Evolutionary conservation across 2,329 filamentous ascomycete genomes (phyloP).

Genomic region (Penicillium sp.): DNA sequence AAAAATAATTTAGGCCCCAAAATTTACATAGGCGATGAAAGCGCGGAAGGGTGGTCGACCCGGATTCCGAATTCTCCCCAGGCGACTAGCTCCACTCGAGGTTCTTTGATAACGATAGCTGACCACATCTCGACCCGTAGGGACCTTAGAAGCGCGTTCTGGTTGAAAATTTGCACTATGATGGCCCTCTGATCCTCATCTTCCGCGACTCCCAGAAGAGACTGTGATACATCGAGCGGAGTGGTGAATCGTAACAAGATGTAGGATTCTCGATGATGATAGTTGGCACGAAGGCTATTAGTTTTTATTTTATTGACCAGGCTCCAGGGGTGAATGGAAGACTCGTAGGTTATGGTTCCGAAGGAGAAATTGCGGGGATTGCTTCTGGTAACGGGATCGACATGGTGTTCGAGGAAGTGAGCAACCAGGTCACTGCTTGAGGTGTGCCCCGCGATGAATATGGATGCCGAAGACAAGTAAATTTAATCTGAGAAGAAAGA

Average conservation of each 20-base stretch:
- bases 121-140: constrained; percentile 15
- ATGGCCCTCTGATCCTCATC: constrained; percentile 43
- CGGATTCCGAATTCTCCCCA: constrained; percentile 42
- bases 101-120: constrained; percentile 57
- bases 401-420: no score
- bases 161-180: constrained; percentile 18
- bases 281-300: constrained; percentile 39
- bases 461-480: no score
- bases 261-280: constrained; percentile 43
- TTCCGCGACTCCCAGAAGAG: constrained; percentile 39
- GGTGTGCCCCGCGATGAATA: no score
- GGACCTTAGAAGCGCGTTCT: neutral
- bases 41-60: neutral
- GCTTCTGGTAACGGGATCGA: no score
- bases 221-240: constrained; percentile 31
- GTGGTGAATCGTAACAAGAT: constrained; percentile 38
- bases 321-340: constrained; percentile 13
- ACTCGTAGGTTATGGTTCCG: neutral
- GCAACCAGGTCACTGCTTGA: no score
- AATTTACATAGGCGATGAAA: neutral
- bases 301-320: constrained; percentile 33
- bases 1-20: neutral
- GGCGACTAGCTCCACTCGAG: constrained; percentile 52
- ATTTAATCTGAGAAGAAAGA: no score
- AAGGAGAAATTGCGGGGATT: no score